phyloP scores from a whole-genome alignment of 2,329 filamentous ascomycete species.

The Fusarium sp. region DNA sequence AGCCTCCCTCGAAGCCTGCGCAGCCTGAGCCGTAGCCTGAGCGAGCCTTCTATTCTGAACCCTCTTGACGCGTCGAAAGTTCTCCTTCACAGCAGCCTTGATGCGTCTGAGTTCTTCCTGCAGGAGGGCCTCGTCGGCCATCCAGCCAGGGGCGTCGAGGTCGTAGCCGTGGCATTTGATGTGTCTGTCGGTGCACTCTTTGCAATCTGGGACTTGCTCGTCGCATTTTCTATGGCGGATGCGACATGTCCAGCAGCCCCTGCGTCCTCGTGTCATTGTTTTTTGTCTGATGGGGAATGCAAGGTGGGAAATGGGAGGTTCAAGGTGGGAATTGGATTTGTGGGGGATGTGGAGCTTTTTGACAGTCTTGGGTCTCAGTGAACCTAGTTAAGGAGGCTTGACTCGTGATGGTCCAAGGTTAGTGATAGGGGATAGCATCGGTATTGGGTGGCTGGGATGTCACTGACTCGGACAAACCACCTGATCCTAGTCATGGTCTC shows the following conservation, averaged over 20 bases:
- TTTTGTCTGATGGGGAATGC: background rate
- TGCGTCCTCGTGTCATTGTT: conserved; percentile 20
- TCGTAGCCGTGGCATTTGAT: conserved; percentile 44
- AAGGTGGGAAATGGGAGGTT: background rate
- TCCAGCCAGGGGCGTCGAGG: conserved; percentile 48
- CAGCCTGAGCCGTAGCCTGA: background rate
- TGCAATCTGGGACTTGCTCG: conserved; percentile 37
- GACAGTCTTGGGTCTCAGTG: background rate
- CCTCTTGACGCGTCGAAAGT: conserved; percentile 30
- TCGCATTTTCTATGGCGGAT: conserved; percentile 45
- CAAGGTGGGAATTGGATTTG: background rate
- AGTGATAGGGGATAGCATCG: background rate
- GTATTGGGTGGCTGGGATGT: background rate
- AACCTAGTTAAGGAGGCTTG: background rate
- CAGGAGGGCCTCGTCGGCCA: conserved; percentile 41
- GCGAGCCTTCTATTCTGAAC: conserved; percentile 13
- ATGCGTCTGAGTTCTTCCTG: conserved; percentile 43
- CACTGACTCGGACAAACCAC: background rate
- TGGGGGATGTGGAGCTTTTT: background rate
- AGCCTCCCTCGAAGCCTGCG: background rate
- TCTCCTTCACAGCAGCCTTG: conserved; percentile 38
- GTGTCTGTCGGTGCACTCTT: conserved; percentile 34
- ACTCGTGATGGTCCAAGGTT: background rate
- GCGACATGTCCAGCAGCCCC: conserved; percentile 45
- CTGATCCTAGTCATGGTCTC: background rate